A percentile compares a stretch with the other conserved stretches of the same genome.
Conservation (phyloP, 1,139 yeast genomes). For the Suhomyces wounanorum region DNA sequence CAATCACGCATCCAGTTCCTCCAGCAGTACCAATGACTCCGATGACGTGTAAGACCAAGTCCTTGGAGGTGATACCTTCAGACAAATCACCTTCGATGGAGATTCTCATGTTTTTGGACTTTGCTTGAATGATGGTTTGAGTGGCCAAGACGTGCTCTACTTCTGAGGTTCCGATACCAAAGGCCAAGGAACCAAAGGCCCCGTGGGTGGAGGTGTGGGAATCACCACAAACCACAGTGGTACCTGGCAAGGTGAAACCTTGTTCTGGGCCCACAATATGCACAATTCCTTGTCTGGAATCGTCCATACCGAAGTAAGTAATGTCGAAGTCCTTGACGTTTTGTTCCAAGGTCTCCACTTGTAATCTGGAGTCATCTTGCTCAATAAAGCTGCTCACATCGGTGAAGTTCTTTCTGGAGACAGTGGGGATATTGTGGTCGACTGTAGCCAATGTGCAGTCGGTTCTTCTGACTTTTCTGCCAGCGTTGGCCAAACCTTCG, state of each 20-base stretch:
- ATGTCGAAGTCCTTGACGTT: conserved; percentile 88
- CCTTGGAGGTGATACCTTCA: conserved; percentile 94
- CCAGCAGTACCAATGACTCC: conserved; percentile 99
- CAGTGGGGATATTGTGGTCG: conserved; percentile 96
- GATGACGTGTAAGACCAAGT: conserved; percentile 88
- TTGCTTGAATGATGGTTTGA: conserved; percentile 91
- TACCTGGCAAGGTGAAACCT: conserved; percentile 97
- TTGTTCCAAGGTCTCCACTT: conserved; percentile 88
- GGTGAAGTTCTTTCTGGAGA: conserved; percentile 74
- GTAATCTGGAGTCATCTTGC: conserved; percentile 88
- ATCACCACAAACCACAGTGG: conserved; percentile 98
- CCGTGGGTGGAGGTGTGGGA: conserved; percentile 99
- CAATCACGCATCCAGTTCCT: conserved; percentile 96
- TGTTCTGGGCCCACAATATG: conserved; percentile 99
- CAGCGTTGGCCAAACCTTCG: conserved; percentile 88
- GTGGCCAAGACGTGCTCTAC: conserved; percentile 98
- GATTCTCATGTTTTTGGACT: conserved; percentile 94
- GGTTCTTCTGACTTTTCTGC: conserved; percentile 82
- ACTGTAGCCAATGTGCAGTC: conserved; percentile 98
- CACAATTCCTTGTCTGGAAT: conserved; percentile 94
- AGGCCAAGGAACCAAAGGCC: conserved; percentile 97
- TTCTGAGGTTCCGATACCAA: conserved; percentile 98
- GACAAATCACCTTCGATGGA: conserved; percentile 77
- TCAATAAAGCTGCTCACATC: conserved; percentile 79
- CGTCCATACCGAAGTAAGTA: conserved; percentile 92